Evolutionary conservation across 495 filamentous ascomycete species (phyloP), one percentile per base, ranked within the genome.

Genomic region (Penicillium flavigenum): DNA sequence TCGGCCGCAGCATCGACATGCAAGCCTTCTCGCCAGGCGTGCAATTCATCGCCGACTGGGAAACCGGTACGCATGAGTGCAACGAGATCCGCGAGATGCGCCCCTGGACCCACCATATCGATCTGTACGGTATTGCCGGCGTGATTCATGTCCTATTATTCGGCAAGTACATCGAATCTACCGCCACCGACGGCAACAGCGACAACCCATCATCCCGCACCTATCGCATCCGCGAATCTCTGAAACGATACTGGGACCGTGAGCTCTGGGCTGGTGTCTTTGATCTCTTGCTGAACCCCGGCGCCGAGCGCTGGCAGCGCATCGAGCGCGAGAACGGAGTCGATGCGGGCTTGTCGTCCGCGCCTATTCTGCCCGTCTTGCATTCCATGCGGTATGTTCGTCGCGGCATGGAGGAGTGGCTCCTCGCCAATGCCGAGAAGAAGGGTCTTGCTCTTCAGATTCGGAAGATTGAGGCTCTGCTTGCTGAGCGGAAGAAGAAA

Each of bases 181-280:
- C 83, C 11, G 77, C 79, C 2, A 80, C 79, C 5, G 79, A 81
- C 14, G 60, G 54, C 17, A 67, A 65, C 31, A 58, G 54, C 24
- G 61, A 54, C 17, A 51, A 60, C 22, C 47, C 34, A 9, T 56
- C 47, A 12, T 51, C 1, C 67, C 79, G 76, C 14, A 83, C 81
- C 19, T 92, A 88, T 63, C 79, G 78, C 38, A 85, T 96, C 52
- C 81, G 83, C 31, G 91, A 95, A 50, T 78, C 76, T 2, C 68
- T 97, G 53, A 98, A 98, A 74, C 70, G 94, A 22, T 97, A 97
- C 69, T 98, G 94, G 94, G 91, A 97, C 76, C 86, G 84, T 49
- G 91, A 96, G 52, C 81, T 98, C 50, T 98, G 95, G 94, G 74
- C 54, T 1, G 83, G 88, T 54, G 81, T 88, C 19, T 96, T 98